Percentiles rank a stretch among this genome's conserved stretches.
Conservation (phyloP, 352 stramenopile species). For the Ophiocytium majus region DNA sequence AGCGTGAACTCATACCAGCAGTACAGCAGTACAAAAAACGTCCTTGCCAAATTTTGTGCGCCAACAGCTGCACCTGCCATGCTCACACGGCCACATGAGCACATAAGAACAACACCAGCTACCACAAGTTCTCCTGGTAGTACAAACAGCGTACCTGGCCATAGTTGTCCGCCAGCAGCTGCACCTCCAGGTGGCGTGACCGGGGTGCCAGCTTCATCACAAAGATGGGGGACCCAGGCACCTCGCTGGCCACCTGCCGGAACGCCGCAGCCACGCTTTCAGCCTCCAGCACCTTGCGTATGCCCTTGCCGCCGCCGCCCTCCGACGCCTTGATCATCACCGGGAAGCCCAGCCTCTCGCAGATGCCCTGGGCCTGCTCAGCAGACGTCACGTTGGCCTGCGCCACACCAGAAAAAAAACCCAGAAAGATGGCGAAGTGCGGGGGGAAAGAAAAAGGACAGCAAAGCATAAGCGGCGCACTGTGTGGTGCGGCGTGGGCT, state of each 20-base stretch:
- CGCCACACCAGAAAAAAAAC: no score
- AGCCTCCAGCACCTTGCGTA: constrained; percentile 74
- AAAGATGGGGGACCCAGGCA: constrained; percentile 98
- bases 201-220: constrained; percentile 97
- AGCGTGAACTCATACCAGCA: no score
- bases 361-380: constrained; percentile 84
- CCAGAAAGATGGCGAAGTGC: no score
- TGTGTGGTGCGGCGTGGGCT: no score
- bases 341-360: constrained; percentile 92
- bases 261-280: constrained; percentile 88
- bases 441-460: no score
- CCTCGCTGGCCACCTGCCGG: constrained; percentile 94
- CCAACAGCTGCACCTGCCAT: no score
- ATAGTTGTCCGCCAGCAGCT: constrained; percentile 97
- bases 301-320: constrained; percentile 97
- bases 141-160: constrained; percentile 68
- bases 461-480: no score
- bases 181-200: constrained; percentile 97
- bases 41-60: no score
- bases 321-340: constrained; percentile 99
- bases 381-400: constrained; percentile 82
- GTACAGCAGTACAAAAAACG: no score
- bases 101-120: background rate
- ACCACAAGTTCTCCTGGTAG: background rate
- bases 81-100: no score